Percentiles rank a stretch among this genome's conserved stretches.
Evolutionary conservation across 352 stramenopile species (phyloP).

Genomic region (Phytophthora citricola): DNA sequence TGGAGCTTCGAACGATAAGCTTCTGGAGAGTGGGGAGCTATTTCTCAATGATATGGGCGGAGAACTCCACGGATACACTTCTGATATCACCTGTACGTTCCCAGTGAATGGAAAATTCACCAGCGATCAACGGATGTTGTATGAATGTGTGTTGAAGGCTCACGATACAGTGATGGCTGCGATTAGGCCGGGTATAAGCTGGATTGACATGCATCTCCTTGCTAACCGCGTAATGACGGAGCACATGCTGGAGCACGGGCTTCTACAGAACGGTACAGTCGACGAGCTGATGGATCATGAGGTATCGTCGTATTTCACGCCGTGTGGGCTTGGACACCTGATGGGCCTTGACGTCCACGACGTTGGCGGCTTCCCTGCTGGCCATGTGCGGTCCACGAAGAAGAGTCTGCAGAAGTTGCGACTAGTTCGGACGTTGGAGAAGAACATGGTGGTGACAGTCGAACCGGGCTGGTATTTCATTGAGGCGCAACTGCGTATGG

Average conservation of each 20-base stretch:
- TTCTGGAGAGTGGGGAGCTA: conserved; percentile 90
- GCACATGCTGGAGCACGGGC: conserved; percentile 82
- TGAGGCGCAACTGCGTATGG: conserved; percentile 93
- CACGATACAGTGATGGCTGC: conserved; percentile 93
- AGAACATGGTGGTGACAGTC: conserved; percentile 97
- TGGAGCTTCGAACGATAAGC: conserved; percentile 92
- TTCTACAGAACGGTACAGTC: conserved; percentile 91
- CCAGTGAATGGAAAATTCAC: conserved; percentile 95
- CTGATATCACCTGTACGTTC: conserved; percentile 98
- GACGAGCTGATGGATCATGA: conserved; percentile 96
- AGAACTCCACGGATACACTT: conserved; percentile 96
- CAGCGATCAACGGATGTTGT: conserved; percentile 94
- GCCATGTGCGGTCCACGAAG: conserved; percentile 60
- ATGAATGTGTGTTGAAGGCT: conserved; percentile 95
- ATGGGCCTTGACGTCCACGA: conserved; percentile 99
- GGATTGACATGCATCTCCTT: conserved; percentile 95
- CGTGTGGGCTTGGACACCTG: conserved; percentile 98
- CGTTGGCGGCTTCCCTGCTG: conserved; percentile 90
- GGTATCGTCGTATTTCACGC: conserved; percentile 98
- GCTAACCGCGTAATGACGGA: conserved; percentile 93
- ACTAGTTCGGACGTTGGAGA: conserved; percentile 91
- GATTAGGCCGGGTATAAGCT: conserved; percentile 96
- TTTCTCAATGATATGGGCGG: conserved; percentile 98
- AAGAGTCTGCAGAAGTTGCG: conserved; percentile 91
- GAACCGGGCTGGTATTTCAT: conserved; percentile 99